phyloP scores from a whole-genome alignment of 345 rosid species.

The Acer saccharum region DNA sequence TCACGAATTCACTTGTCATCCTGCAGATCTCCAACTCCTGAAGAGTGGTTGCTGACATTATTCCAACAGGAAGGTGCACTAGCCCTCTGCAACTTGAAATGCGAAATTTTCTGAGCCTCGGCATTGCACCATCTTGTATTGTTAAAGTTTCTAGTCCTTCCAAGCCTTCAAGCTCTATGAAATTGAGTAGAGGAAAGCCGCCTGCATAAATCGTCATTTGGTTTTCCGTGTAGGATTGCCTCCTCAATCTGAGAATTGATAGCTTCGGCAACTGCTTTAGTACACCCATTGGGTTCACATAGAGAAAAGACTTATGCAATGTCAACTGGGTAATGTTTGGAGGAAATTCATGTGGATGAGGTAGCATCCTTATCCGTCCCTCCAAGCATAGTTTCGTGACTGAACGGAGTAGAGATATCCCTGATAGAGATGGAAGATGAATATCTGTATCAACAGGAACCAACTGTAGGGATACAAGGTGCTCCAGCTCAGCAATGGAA shows the following conservation, averaged over 20 bases:
- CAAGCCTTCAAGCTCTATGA: constrained; percentile 2
- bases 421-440: constrained; percentile 9
- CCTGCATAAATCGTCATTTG: neutral
- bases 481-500: constrained; percentile 18
- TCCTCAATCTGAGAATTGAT: neutral
- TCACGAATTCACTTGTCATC: constrained; percentile 19
- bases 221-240: neutral
- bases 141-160: constrained; percentile 16
- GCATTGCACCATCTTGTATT: constrained; percentile 12
- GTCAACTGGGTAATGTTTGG: constrained; percentile 9
- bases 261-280: neutral
- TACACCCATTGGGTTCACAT: neutral
- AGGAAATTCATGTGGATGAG: neutral
- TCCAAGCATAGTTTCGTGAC: constrained; percentile 22
- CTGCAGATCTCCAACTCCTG: constrained; percentile 16
- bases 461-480: constrained; percentile 23
- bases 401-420: neutral
- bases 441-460: constrained; percentile 5
- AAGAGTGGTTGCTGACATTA: constrained; percentile 2
- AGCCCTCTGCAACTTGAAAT: constrained; percentile 12
- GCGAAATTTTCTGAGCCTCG: constrained; percentile 19
- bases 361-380: neutral
- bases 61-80: constrained; percentile 20
- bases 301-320: constrained; percentile 6
- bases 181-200: constrained; percentile 15